A percentile compares a stretch with the other conserved stretches of the same genome.
Evolutionary conservation across 2,329 filamentous ascomycete genomes (phyloP).

Genomic region (Colletotrichum melonis): DNA sequence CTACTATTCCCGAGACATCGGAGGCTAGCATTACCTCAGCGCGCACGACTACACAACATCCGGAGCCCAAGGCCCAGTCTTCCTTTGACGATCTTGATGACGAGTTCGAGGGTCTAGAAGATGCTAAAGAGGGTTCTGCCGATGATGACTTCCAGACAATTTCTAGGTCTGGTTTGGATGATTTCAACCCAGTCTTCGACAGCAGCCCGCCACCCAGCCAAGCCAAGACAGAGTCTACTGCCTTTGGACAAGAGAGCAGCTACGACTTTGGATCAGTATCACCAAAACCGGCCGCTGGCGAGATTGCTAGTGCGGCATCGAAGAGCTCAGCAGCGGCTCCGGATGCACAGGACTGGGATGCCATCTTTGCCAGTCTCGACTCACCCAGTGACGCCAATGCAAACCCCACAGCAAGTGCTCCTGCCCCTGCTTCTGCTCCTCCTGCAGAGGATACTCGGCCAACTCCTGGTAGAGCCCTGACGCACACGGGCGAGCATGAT

Average conservation of each 20-base stretch:
- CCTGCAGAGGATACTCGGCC: slow-evolving; percentile 39
- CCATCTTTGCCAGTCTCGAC: slow-evolving; percentile 87
- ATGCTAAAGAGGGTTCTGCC: slow-evolving; percentile 82
- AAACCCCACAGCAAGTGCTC: slow-evolving; percentile 36
- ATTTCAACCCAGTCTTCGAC: slow-evolving; percentile 87
- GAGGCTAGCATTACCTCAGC: neutral
- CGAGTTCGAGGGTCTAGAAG: slow-evolving; percentile 85
- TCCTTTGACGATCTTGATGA: slow-evolving; percentile 82
- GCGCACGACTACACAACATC: slow-evolving; percentile 41
- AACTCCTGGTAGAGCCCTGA: slow-evolving; percentile 72
- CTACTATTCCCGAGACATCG: slow-evolving; percentile 43
- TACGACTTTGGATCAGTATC: slow-evolving; percentile 68
- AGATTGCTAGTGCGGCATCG: slow-evolving; percentile 51
- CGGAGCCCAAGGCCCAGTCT: slow-evolving; percentile 51
- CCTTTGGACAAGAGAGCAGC: slow-evolving; percentile 66
- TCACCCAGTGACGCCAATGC: slow-evolving; percentile 51
- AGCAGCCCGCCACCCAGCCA: slow-evolving; percentile 70
- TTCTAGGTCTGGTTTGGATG: slow-evolving; percentile 76
- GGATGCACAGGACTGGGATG: slow-evolving; percentile 88
- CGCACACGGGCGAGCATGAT: slow-evolving; percentile 82
- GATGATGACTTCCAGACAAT: slow-evolving; percentile 85
- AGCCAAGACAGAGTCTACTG: slow-evolving; percentile 63
- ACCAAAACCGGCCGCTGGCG: slow-evolving; percentile 44
- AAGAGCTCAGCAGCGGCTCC: slow-evolving; percentile 46
- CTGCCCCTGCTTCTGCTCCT: slow-evolving; percentile 14